Conservation (phyloP, 1,284 basidiomycete genomes). For the Phellopilus nigrolimitatus region DNA sequence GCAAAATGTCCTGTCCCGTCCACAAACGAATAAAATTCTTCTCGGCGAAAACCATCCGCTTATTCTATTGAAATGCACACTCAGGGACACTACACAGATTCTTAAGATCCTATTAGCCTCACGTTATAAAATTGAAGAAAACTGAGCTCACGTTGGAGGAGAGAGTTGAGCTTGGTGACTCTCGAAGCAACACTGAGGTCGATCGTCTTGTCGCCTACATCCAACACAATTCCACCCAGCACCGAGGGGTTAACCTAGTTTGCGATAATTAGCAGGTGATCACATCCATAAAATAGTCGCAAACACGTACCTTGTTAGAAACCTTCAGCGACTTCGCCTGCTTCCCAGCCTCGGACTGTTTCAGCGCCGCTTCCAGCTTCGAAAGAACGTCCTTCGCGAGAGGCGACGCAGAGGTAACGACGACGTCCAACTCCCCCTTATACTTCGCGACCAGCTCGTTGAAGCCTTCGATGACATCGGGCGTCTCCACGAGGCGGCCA, state of each 20-base stretch:
- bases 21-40: background rate
- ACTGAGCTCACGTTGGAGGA: constrained; percentile 66
- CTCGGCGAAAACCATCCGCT: background rate
- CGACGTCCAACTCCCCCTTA: constrained; percentile 91
- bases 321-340: constrained; percentile 83
- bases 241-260: constrained; percentile 82
- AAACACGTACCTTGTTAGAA: constrained; percentile 69
- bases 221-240: constrained; percentile 88
- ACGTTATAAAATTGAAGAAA: background rate
- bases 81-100: constrained; percentile 19
- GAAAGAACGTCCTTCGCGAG: constrained; percentile 69
- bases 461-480: constrained; percentile 90
- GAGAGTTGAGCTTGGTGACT: constrained; percentile 91
- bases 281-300: too few species aligned
- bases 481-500: constrained; percentile 81
- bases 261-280: constrained; percentile 18
- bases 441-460: constrained; percentile 85
- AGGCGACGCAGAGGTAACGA: constrained; percentile 84
- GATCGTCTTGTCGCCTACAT: constrained; percentile 98
- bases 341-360: constrained; percentile 79
- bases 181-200: constrained; percentile 92
- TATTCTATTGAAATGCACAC: constrained; percentile 6
- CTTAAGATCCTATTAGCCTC: background rate
- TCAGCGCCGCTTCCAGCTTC: constrained; percentile 79
- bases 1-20: too few species aligned